A percentile compares a stretch with the other conserved stretches of the same genome.
These are phyloP conservation scores for Aspergillus awamori DNA, from an alignment of 2,329 filamentous ascomycete species.

Conservation along the genomic window DNA sequence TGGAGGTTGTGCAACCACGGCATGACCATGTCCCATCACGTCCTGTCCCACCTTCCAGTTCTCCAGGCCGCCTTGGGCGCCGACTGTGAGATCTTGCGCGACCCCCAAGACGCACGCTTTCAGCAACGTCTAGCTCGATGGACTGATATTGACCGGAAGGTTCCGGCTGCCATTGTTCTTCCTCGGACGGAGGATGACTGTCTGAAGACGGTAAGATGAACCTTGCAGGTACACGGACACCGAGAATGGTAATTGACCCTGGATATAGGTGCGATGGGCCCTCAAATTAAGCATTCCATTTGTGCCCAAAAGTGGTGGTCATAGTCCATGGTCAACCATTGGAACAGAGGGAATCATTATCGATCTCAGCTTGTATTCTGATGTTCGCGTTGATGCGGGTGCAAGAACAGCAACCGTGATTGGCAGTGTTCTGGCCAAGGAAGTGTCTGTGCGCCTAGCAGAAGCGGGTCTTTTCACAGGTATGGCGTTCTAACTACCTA, in stretches of 20 bases:
- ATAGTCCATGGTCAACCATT: constrained; percentile 6
- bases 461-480: constrained; percentile 5
- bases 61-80: neutral
- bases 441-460: neutral
- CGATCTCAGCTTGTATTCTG: neutral
- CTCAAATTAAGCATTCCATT: neutral
- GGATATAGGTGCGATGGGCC: neutral
- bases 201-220: neutral
- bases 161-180: neutral
- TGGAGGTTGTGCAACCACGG: neutral
- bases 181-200: neutral
- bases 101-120: neutral
- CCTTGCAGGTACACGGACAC: neutral
- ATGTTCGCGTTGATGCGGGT: neutral
- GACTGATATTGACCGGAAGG: neutral
- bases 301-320: neutral
- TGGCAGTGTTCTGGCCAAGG: neutral
- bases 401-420: neutral
- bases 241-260: neutral
- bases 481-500: neutral
- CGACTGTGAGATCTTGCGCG: neutral
- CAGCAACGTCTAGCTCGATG: neutral
- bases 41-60: neutral
- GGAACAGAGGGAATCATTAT: neutral
- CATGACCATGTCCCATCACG: neutral